Evolutionary conservation across 331 rosid species (phyloP).

Genomic region (Rosa hybrid): DNA sequence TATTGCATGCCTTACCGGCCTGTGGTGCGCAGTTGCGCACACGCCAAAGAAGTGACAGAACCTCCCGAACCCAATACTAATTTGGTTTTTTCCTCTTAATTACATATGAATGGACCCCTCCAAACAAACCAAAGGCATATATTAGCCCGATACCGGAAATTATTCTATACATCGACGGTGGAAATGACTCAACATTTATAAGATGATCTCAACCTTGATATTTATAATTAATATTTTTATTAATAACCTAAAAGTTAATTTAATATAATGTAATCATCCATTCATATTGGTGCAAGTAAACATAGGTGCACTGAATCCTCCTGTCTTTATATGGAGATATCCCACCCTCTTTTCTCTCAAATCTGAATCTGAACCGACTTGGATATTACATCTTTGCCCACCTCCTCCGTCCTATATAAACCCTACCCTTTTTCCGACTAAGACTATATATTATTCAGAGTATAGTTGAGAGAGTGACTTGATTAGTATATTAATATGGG

Average conservation of each 20-base stretch:
- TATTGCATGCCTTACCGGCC: not conserved
- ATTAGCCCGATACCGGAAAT: no score
- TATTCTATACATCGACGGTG: no score
- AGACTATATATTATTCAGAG: not conserved
- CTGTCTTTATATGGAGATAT: slow-evolving; percentile 1
- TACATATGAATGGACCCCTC: not conserved
- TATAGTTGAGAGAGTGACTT: not conserved
- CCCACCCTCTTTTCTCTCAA: not conserved
- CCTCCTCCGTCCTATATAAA: not conserved
- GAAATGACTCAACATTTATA: no score
- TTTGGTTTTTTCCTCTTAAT: not conserved
- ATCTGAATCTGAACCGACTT: slow-evolving; percentile 1
- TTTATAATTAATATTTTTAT: no score
- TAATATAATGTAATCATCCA: no score
- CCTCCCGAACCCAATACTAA: not conserved
- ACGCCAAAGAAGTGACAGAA: slow-evolving; percentile 13
- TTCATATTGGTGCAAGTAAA: no score
- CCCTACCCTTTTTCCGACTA: not conserved
- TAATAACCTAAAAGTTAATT: no score
- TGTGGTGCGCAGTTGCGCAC: slow-evolving; percentile 20
- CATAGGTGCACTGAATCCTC: no score
- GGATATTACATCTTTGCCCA: not conserved
- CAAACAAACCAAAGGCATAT: no score
- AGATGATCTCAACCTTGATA: no score
- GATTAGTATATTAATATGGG: not conserved